A percentile compares a stretch with the other conserved stretches of the same genome.
phyloP scores from a whole-genome alignment of 345 rosid species.

The Eucalyptus pauciflora region DNA sequence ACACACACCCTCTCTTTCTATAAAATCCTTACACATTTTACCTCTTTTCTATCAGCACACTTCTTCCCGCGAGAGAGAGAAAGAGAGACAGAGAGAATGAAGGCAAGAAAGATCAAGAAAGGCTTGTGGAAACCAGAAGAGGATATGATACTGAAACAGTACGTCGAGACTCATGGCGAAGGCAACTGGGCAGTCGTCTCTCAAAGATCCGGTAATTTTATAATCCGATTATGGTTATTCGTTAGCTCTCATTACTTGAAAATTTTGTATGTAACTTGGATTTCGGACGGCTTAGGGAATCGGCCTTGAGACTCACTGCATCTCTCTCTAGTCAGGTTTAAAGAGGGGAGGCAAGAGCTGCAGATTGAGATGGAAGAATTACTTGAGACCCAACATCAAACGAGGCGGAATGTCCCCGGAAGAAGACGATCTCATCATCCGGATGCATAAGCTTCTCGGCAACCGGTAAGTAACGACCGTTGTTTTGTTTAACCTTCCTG shows the following conservation, averaged over 20 bases:
- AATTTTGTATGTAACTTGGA: background rate
- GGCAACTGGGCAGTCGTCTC: constrained; percentile 79
- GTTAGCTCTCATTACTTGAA: background rate
- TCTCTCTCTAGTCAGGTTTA: constrained; percentile 24
- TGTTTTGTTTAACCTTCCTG: background rate
- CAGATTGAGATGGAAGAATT: constrained; percentile 82
- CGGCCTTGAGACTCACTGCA: background rate
- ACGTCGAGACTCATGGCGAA: constrained; percentile 71
- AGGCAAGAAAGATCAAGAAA: constrained; percentile 12
- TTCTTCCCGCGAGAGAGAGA: background rate
- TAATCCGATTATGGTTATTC: background rate
- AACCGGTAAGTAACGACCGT: constrained; percentile 28
- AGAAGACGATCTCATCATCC: constrained; percentile 78
- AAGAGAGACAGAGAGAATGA: background rate
- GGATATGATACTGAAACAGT: constrained; percentile 54
- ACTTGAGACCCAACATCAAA: constrained; percentile 71
- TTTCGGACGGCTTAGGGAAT: background rate
- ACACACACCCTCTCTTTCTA: background rate
- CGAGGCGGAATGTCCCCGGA: constrained; percentile 68
- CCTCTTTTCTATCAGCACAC: background rate
- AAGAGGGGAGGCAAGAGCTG: constrained; percentile 85
- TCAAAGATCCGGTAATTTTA: constrained; percentile 37
- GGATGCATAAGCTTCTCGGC: constrained; percentile 88
- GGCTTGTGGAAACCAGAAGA: constrained; percentile 92
- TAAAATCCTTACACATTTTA: background rate